Percentiles rank a stretch among this genome's conserved stretches.
These are phyloP conservation scores for Fusarium euwallaceae DNA, from an alignment of 2,329 filamentous ascomycete species.

Conservation along the genomic window DNA sequence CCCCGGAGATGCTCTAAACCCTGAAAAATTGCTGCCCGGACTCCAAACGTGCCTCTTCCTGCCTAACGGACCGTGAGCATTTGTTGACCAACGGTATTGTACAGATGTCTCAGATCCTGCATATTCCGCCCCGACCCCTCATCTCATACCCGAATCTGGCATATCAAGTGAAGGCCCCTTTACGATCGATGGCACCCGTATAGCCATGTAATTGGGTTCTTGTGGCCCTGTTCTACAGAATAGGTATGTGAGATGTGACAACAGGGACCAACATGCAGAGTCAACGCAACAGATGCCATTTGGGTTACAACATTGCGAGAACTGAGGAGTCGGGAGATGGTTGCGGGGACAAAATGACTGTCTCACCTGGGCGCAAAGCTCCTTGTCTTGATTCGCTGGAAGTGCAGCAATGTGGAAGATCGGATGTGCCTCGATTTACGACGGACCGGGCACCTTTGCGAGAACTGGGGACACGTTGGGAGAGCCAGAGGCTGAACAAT, in stretches of 20 bases:
- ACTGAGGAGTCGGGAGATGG: neutral
- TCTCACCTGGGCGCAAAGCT: neutral
- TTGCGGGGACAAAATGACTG: neutral
- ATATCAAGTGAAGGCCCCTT: neutral
- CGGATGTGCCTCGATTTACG: neutral
- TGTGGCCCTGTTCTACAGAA: neutral
- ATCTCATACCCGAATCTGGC: neutral
- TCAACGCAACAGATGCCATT: neutral
- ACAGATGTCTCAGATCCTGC: neutral
- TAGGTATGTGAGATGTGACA: neutral
- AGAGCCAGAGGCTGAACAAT: neutral
- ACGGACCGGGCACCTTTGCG: neutral
- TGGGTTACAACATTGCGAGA: neutral
- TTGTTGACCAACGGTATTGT: neutral
- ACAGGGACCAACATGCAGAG: neutral
- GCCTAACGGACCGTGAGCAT: neutral
- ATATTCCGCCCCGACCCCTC: neutral
- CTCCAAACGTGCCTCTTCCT: neutral
- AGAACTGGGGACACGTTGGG: neutral
- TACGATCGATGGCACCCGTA: neutral
- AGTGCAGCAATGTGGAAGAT: neutral
- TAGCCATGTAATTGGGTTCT: too few species aligned
- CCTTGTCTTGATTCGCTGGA: neutral
- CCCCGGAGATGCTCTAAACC: neutral
- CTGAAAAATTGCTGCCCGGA: neutral